A percentile compares a stretch with the other conserved stretches of the same genome.
Conservation (phyloP, 164 flowering plant species). For the Saururus chinensis region DNA sequence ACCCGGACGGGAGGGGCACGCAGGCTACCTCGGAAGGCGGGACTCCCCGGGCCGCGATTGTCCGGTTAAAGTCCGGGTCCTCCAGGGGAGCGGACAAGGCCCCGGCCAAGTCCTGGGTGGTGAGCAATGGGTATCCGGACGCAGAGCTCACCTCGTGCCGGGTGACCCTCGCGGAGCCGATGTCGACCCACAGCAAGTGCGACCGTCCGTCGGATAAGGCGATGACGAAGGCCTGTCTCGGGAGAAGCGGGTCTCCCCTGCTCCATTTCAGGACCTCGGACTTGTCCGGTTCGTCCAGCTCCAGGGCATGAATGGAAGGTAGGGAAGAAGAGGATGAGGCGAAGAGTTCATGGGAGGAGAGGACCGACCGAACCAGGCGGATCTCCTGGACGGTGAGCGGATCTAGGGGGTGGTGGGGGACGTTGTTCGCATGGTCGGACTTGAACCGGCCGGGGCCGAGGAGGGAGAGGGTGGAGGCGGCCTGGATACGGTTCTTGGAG, state of each 20-base stretch:
- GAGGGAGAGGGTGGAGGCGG: slow-evolving; percentile 8
- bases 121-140: slow-evolving; percentile 34
- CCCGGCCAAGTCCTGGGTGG: slow-evolving; percentile 18
- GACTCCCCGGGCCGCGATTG: slow-evolving; percentile 26
- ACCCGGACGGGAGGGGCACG: slow-evolving; percentile 29
- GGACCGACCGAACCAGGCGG: slow-evolving; percentile 37
- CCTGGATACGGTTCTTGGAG: slow-evolving; percentile 36
- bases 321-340: slow-evolving; percentile 4
- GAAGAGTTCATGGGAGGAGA: slow-evolving; percentile 39
- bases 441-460: slow-evolving; percentile 3
- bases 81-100: slow-evolving; percentile 14
- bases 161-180: slow-evolving; percentile 18
- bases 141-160: slow-evolving; percentile 7
- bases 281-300: slow-evolving; percentile 58
- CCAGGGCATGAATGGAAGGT: slow-evolving; percentile 28
- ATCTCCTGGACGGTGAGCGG: slow-evolving; percentile 76
- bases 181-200: slow-evolving; percentile 36
- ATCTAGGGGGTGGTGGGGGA: slow-evolving; percentile 90
- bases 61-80: slow-evolving; percentile 17
- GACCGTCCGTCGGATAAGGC: slow-evolving; percentile 24
- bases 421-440: slow-evolving; percentile 31
- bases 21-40: slow-evolving; percentile 21
- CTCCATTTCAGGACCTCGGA: slow-evolving; percentile 37
- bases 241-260: slow-evolving; percentile 38
- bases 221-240: slow-evolving; percentile 47